Evolutionary conservation across 441 rosid species (phyloP), one percentile per base, ranked within the genome.

Genomic region (Gossypium schwendimanii): DNA sequence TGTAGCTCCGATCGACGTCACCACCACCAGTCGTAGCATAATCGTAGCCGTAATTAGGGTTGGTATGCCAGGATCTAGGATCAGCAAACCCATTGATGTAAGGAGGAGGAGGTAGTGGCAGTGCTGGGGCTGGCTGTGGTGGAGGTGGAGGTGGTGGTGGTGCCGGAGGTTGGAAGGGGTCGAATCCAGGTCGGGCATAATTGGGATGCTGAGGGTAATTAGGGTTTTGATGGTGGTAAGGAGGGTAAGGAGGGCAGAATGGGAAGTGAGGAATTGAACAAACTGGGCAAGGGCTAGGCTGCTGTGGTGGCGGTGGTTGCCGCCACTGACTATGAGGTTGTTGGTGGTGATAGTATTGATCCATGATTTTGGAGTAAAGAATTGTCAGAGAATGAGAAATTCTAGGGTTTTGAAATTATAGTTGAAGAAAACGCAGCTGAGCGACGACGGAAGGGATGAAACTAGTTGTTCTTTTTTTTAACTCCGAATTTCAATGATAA

Each of bases 221-320:
- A 31, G 88, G 89, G 80, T 68, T 80, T 53, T 74, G 77, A 10
- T 82, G 81, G 62, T 63, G 68, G 69, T 74, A 64, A 12, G 83
- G 65, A 72, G 76, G 77, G 47, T 72, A 77, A 39, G 94, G 86
- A 8, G 85, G 84, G 70, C 98, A 94, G 70, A 92, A 90, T 10
- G 98, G 98, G 79, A 90, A 86, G 77, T 94, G 96, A 14, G 86
- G 81, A 68, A 73, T 63, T 3, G 86, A 73, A 76, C 97, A 94
- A 64, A 82, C 66, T 0, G 97, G 94, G 77, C 96, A 90, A 70
- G 79, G 26, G 61, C 31, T 81, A 14, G 75, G 81, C 60, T 80
- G 94, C 8, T 82, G 71, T 24, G 84, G 87, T 14, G 41, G 70
- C 0, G 72, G 82, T 54, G 45, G 39, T 26, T 63, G 89, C 53